A percentile compares a stretch with the other conserved stretches of the same genome.
These are phyloP conservation scores for Xerocomellus dryophilus DNA, from an alignment of 768 basidiomycete species.

Conservation along the genomic window DNA sequence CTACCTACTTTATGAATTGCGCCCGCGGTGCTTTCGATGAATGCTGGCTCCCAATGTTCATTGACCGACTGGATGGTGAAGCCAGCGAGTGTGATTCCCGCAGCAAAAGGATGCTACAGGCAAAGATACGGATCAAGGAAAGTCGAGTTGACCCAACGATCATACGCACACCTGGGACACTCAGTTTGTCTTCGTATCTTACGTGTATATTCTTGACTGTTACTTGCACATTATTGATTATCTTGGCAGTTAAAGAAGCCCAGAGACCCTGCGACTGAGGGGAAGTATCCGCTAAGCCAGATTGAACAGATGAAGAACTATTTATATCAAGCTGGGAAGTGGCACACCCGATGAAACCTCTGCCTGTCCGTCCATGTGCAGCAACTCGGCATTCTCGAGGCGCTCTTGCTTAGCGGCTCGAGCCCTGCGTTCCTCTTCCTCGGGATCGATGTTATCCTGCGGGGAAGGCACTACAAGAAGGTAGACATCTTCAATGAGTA, in stretches of 20 bases:
- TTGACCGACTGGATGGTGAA: constrained; percentile 91
- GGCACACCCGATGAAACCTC: constrained; percentile 47
- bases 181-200: constrained; percentile 93
- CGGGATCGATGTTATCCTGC: constrained; percentile 63
- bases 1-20: constrained; percentile 80
- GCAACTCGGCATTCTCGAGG: constrained; percentile 80
- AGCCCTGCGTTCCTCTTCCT: constrained; percentile 79
- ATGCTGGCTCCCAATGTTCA: constrained; percentile 82
- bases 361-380: constrained; percentile 62
- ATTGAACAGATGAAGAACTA: neutral
- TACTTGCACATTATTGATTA: constrained; percentile 95
- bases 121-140: neutral
- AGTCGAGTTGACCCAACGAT: neutral
- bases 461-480: constrained; percentile 85
- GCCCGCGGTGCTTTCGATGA: constrained; percentile 85
- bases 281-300: constrained; percentile 41
- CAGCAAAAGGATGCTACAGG: constrained; percentile 86
- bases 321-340: neutral
- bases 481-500: constrained; percentile 91
- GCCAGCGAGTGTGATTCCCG: constrained; percentile 81
- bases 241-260: constrained; percentile 78
- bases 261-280: constrained; percentile 82
- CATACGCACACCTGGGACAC: constrained; percentile 79
- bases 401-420: constrained; percentile 89
- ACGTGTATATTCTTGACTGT: constrained; percentile 95